Evolutionary conservation across 306 rosid species (phyloP).

Genomic region (Lathyrus sativus): DNA sequence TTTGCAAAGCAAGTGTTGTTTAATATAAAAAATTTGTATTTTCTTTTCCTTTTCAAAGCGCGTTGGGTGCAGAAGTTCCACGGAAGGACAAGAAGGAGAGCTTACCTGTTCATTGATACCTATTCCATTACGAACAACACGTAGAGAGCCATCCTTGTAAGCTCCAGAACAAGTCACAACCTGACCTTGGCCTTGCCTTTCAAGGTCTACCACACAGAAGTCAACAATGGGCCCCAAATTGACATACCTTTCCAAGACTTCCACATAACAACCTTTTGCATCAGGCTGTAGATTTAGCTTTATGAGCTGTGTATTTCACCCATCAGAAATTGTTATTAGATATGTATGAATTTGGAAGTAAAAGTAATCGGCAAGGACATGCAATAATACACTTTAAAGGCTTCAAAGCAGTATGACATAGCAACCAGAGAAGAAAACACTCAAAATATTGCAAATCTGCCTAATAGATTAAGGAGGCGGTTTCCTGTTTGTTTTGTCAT

Average conservation of each 20-base stretch:
- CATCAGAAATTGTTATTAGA: conserved; percentile 44
- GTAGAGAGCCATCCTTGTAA: conserved; percentile 98
- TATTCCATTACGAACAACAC: conserved; percentile 89
- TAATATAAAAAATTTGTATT: background rate
- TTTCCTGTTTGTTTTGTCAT: background rate
- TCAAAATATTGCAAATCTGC: background rate
- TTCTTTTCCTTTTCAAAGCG: background rate
- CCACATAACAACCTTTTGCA: conserved; percentile 90
- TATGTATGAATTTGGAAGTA: conserved; percentile 31
- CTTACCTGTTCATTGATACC: conserved; percentile 96
- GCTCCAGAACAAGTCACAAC: conserved; percentile 99
- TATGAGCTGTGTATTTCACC: conserved; percentile 78
- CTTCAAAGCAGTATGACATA: conserved; percentile 20
- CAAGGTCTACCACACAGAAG: conserved; percentile 97
- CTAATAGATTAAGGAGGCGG: conserved; percentile 1
- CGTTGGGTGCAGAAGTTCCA: background rate
- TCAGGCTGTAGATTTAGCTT: conserved; percentile 87
- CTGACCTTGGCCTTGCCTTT: conserved; percentile 99
- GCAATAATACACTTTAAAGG: conserved; percentile 13
- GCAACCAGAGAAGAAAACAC: conserved; percentile 21
- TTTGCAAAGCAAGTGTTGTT: conserved; percentile 20
- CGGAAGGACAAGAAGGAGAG: background rate
- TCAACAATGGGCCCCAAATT: conserved; percentile 98
- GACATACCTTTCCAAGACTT: conserved; percentile 87
- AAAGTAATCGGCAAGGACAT: conserved; percentile 10